These are phyloP conservation scores for Eucalyptus rudis DNA, from an alignment of 345 rosid species.

Conservation along the genomic window DNA sequence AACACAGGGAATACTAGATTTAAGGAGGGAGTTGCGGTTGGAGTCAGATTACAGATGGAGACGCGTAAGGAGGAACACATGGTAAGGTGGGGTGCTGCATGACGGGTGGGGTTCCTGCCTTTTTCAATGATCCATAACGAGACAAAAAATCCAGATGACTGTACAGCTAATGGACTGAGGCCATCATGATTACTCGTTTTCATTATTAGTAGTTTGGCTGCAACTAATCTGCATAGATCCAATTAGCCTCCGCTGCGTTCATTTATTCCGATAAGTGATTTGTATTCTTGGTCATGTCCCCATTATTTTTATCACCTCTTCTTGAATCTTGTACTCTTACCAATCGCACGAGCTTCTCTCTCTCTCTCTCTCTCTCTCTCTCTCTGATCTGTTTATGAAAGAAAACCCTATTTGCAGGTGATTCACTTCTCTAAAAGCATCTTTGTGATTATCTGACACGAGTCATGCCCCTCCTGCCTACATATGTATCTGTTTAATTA, in stretches of 20 bases:
- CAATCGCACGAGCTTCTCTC: neutral
- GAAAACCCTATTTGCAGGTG: neutral
- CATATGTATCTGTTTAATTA: neutral
- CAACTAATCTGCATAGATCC: neutral
- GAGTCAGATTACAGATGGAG: neutral
- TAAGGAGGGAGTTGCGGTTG: neutral
- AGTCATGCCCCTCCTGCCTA: neutral
- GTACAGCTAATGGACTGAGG: neutral
- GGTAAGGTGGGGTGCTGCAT: neutral
- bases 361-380: too few relatives aligned
- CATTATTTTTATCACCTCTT: neutral
- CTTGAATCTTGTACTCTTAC: neutral
- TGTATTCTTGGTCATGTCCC: neutral
- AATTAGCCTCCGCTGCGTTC: neutral
- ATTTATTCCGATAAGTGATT: neutral
- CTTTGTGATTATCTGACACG: neutral
- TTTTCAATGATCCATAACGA: neutral
- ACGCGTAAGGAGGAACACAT: neutral
- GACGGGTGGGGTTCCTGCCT: neutral
- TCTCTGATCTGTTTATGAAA: neutral
- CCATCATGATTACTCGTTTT: neutral
- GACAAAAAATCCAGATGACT: neutral
- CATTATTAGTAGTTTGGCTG: neutral
- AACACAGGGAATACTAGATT: neutral
- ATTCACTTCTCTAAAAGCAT: neutral